These are phyloP conservation scores for Pichia sp. DNA, from an alignment of 1,139 yeast species.

Conservation along the genomic window DNA sequence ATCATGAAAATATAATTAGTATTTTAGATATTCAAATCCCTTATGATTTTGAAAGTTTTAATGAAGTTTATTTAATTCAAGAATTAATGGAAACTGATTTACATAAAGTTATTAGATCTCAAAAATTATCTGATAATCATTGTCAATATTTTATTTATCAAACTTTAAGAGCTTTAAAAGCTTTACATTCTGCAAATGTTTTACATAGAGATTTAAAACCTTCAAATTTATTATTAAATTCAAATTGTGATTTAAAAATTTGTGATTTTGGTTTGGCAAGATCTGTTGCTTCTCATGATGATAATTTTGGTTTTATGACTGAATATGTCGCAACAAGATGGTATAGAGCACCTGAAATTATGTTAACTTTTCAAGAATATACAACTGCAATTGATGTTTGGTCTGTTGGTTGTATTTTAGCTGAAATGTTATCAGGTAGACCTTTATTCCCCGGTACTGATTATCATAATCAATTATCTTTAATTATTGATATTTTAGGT, in stretches of 20 bases:
- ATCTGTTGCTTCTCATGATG: conserved; percentile 30
- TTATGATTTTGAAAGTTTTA: conserved; percentile 57
- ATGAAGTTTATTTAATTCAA: conserved; percentile 65
- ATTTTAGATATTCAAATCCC: conserved; percentile 91
- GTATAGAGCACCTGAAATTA: conserved; percentile 77
- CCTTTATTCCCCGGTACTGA: conserved; percentile 81
- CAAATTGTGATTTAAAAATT: conserved; percentile 84
- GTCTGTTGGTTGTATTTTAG: conserved; percentile 76
- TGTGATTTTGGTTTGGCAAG: conserved; percentile 56
- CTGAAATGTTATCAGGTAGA: conserved; percentile 54
- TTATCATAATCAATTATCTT: conserved; percentile 57
- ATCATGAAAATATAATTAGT: conserved; percentile 87
- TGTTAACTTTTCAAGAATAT: conserved; percentile 63
- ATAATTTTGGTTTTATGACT: conserved; percentile 47
- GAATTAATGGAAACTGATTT: conserved; percentile 70
- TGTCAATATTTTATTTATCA: conserved; percentile 65
- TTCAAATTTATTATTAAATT: conserved; percentile 74
- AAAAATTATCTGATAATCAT: conserved; percentile 54
- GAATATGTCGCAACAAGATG: conserved; percentile 78
- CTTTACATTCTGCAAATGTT: conserved; percentile 60
- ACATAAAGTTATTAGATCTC: conserved; percentile 50
- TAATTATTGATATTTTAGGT: conserved; percentile 58
- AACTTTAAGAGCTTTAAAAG: conserved; percentile 55
- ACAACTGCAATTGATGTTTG: conserved; percentile 70
- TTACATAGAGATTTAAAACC: conserved; percentile 93